These are phyloP conservation scores for Boletales sp. DNA, from an alignment of 768 basidiomycete genomes.

Conservation along the genomic window DNA sequence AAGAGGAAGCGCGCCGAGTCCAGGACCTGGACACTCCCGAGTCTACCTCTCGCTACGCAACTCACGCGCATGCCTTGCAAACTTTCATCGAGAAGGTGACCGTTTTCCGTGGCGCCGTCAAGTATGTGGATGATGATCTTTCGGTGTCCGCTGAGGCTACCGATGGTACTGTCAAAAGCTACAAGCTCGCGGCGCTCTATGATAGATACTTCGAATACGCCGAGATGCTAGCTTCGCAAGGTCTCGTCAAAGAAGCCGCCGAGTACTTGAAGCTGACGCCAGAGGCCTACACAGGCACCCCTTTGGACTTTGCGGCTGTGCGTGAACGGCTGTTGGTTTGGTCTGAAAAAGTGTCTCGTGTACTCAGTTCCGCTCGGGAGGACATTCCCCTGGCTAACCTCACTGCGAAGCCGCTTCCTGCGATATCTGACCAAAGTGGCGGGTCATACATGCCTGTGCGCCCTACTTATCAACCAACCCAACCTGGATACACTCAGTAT, in stretches of 20 bases:
- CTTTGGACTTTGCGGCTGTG: conserved; percentile 40
- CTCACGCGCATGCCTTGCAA: conserved; percentile 83
- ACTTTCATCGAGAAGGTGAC: conserved; percentile 96
- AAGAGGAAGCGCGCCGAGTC: conserved; percentile 68
- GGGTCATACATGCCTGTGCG: conserved; percentile 17
- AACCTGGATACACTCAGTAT: too few relatives aligned
- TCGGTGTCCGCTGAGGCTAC: conserved; percentile 35
- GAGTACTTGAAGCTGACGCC: conserved; percentile 80
- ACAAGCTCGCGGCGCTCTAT: conserved; percentile 83
- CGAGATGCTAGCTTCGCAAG: conserved; percentile 85
- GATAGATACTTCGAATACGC: conserved; percentile 96
- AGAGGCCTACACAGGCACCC: conserved; percentile 64
- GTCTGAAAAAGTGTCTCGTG: conserved; percentile 25
- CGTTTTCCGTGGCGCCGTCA: conserved; percentile 84
- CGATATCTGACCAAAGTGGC: conserved; percentile 19
- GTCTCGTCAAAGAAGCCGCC: conserved; percentile 79
- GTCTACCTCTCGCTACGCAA: conserved; percentile 62
- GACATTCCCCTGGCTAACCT: conserved; percentile 29
- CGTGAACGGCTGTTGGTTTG: conserved; percentile 45
- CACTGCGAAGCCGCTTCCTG: conserved; percentile 17
- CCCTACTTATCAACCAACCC: conserved; percentile 33
- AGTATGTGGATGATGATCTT: conserved; percentile 75
- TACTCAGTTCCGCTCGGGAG: conserved; percentile 25
- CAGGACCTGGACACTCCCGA: conserved; percentile 36
- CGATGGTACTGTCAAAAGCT: conserved; percentile 48